These are phyloP conservation scores for Murraya paniculata DNA, from an alignment of 345 rosid species.

Conservation along the genomic window DNA sequence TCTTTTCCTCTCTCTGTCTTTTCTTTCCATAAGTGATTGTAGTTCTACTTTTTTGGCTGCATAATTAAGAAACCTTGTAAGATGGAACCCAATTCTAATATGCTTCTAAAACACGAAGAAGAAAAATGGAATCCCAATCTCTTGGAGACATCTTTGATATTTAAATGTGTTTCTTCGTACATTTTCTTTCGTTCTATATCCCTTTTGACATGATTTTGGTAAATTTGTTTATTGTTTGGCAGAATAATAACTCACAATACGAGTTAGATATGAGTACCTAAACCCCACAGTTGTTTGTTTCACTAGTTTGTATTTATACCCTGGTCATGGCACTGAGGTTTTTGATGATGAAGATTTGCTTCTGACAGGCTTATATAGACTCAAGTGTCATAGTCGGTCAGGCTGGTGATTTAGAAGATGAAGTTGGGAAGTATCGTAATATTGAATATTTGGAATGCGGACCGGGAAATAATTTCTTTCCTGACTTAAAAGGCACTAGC, in stretches of 20 bases:
- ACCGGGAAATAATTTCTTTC: slow-evolving; percentile 61
- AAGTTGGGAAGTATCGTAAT: slow-evolving; percentile 52
- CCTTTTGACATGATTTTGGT: background rate
- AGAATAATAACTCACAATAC: background rate
- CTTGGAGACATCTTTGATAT: background rate
- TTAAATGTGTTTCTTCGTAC: background rate
- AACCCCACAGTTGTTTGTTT: background rate
- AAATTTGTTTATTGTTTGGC: background rate
- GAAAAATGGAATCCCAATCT: background rate
- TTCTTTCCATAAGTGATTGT: background rate
- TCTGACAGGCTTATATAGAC: slow-evolving; percentile 66
- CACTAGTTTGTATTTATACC: background rate
- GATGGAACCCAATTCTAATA: background rate
- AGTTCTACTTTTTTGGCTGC: background rate
- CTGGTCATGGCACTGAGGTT: background rate
- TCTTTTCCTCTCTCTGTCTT: background rate
- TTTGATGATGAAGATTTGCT: background rate
- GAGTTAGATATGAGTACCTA: background rate
- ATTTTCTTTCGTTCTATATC: background rate
- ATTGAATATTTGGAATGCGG: slow-evolving; percentile 67
- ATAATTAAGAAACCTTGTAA: background rate
- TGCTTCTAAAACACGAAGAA: background rate
- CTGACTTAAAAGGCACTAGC: slow-evolving; percentile 43
- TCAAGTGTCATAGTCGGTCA: slow-evolving; percentile 76
- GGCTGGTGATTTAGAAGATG: slow-evolving; percentile 52